phyloP scores from a whole-genome alignment of 1,284 basidiomycete genomes.

The Sporisorium exsertum region DNA sequence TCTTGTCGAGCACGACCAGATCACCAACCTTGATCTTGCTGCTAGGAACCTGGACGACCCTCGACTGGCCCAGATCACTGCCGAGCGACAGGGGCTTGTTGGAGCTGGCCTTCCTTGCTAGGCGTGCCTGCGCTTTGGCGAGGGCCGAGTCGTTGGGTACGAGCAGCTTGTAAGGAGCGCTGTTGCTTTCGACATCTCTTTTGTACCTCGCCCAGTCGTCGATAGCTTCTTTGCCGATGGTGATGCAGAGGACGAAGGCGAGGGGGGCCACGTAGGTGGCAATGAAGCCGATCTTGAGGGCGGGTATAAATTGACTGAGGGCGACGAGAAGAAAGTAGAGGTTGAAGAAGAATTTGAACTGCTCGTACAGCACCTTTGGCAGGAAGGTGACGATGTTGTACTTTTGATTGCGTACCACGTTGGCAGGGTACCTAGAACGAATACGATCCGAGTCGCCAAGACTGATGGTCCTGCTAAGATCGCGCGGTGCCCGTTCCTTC shows the following conservation, averaged over 20 bases:
- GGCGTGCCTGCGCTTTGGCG: conserved; percentile 30
- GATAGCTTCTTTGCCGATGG: conserved; percentile 98
- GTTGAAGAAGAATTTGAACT: conserved; percentile 99
- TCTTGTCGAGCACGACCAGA: conserved; percentile 92
- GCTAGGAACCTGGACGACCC: conserved; percentile 74
- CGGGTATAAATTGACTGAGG: conserved; percentile 93
- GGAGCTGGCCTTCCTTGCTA: conserved; percentile 32
- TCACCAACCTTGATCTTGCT: conserved; percentile 91
- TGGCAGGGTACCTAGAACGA: conserved; percentile 73
- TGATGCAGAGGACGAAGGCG: conserved; percentile 91
- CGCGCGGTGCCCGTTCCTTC: conserved; percentile 21
- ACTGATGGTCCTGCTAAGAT: conserved; percentile 41
- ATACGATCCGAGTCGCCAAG: conserved; percentile 35
- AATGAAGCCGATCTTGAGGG: conserved; percentile 97
- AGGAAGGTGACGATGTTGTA: conserved; percentile 95
- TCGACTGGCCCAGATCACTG: conserved; percentile 36
- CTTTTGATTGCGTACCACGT: conserved; percentile 96
- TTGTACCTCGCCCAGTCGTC: conserved; percentile 95
- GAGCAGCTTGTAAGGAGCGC: conserved; percentile 86
- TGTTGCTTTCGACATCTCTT: conserved; percentile 93
- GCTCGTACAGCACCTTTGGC: conserved; percentile 96
- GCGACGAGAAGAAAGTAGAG: conserved; percentile 98
- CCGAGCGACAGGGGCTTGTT: conserved; percentile 31
- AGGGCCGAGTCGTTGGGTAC: conserved; percentile 70
- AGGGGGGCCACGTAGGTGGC: conserved; percentile 95